Evolutionary conservation across 1,284 basidiomycete genomes (phyloP), one percentile per base, ranked within the genome.

Genomic region (Pseudozyma hubeiensis): DNA sequence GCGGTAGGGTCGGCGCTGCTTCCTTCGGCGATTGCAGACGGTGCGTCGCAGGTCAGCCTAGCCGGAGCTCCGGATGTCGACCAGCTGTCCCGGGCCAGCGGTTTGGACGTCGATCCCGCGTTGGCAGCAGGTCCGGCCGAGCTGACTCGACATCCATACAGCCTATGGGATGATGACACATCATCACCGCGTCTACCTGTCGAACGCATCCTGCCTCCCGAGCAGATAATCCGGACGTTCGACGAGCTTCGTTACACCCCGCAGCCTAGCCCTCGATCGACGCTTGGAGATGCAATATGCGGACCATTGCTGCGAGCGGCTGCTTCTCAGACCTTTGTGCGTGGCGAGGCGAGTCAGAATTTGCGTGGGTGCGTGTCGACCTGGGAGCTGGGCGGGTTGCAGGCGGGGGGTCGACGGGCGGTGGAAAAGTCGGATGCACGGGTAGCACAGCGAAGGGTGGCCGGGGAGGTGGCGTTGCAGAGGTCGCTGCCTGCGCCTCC

Each of bases 121-220:
- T 24, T 24, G 24, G 24, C 24, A 24, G 24, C 24, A 24, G 24
- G 24, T 24, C 24, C 24, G 24, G 24, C 24, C 24, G 24, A 24
- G 24, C 24, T 2, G 24, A 24, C 24, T 24, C 24, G 24, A 24
- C 39, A 3, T 7, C 29, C 41, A 7, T 34, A 7, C 4, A 41
- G 10, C 4, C 30, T n/a, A n/a, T 46, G 41, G 6, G n/a, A 41
- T 11, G 16, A 40, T 0, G 13, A 40, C 6, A 24, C 24, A 4
- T 47, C 63, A 11, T 17, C 63, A n/a, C 58, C 64, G 2, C 39
- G 52, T 33, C 43, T 64, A 4, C 19, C 55, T 1, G 45, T 66
- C 11, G 68, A 78, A 29, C 61, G 76, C 37, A 78, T 78, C 39
- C 35, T 78, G n/a, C 76, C 76, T 17, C 76, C 76, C 4, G 69